A percentile compares a stretch with the other conserved stretches of the same genome.
phyloP scores from a whole-genome alignment of 441 rosid species.

The Aquilaria agallochum region DNA sequence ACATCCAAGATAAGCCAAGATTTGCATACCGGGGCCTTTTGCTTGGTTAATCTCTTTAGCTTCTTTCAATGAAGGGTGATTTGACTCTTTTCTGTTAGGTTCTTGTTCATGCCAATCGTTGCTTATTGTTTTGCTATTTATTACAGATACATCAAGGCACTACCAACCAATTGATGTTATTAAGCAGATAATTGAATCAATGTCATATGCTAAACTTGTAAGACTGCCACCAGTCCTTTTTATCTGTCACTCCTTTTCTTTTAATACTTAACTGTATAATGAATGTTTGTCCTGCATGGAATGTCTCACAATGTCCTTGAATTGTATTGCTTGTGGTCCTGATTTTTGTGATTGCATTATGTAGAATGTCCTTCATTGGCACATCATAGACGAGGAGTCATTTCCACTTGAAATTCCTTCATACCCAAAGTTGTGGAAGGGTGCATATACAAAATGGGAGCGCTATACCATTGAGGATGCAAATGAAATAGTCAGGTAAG shows the following conservation, averaged over 20 bases:
- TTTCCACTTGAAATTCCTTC: slow-evolving; percentile 90
- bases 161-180: slow-evolving; percentile 69
- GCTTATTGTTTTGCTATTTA: slow-evolving; percentile 2
- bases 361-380: slow-evolving; percentile 99
- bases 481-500: slow-evolving; percentile 76
- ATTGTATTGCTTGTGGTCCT: slow-evolving; percentile 19
- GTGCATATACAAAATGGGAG: slow-evolving; percentile 87
- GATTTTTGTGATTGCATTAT: slow-evolving; percentile 32
- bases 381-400: slow-evolving; percentile 85
- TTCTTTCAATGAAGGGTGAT: background rate
- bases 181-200: slow-evolving; percentile 83
- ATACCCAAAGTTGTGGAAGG: slow-evolving; percentile 86
- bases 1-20: slow-evolving; percentile 83
- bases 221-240: slow-evolving; percentile 22
- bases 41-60: slow-evolving; percentile 45
- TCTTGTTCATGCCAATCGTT: slow-evolving; percentile 14
- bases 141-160: slow-evolving; percentile 94
- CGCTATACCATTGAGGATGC: slow-evolving; percentile 94
- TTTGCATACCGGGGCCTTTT: slow-evolving; percentile 84
- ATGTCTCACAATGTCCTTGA: no score
- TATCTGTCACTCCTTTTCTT: slow-evolving; percentile 2
- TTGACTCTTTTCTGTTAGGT: no score
- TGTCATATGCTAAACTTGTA: slow-evolving; percentile 96
- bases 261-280: background rate
- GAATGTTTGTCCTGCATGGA: no score